Base-by-base conservation (phyloP, 768 basidiomycete genomes). In the Russula virescens region DNA sequence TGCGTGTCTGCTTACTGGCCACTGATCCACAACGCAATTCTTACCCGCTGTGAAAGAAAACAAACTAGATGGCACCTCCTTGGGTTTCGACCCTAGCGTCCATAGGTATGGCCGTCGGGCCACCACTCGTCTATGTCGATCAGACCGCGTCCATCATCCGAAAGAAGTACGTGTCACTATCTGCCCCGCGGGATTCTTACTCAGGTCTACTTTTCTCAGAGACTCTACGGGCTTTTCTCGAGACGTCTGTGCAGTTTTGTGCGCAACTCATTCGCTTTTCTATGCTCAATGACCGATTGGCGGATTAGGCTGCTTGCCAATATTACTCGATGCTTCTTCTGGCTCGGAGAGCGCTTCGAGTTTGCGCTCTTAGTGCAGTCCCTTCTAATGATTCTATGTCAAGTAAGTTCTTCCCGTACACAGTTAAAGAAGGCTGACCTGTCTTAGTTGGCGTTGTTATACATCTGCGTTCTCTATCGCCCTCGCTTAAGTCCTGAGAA, bases 261-360 rank as follows among this genome's bases (percentile, higher is more conserved):
- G 63, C 73, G 76, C 74, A 50, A 40, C 11, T 58, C 21, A 46
- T 42, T 14, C 25, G 7, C 38, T 38, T 14, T 57, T 31, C 14
- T 21, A 5, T 31, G 45, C 26, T n/a, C 42, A 43, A 47, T 13
- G 19, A 52, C 49, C 25, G 19, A 54, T 55, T 28, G 9, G 26
- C 18, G 28, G 34, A 57, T 21, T 56, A 91, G 89, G 68, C 77
- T 92, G 35, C 78, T 89, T 62, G 89, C 91, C 54, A 94, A 94
- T 73, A 91, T 93, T 57, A 87, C 88, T 26, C 81, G 91, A 69
- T 94, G 91, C 73, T 94, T 92, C 78, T 94, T 93, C 75, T 94
- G 91, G 91, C 75, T 94, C 40, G 91, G 91, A 59, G 77, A 86
- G 43, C 88, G 70, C 56, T 94, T 91, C 72, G 91, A 93, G 75